Conservation (phyloP, 768 basidiomycete genomes). For the Pleurotus eryngii region DNA sequence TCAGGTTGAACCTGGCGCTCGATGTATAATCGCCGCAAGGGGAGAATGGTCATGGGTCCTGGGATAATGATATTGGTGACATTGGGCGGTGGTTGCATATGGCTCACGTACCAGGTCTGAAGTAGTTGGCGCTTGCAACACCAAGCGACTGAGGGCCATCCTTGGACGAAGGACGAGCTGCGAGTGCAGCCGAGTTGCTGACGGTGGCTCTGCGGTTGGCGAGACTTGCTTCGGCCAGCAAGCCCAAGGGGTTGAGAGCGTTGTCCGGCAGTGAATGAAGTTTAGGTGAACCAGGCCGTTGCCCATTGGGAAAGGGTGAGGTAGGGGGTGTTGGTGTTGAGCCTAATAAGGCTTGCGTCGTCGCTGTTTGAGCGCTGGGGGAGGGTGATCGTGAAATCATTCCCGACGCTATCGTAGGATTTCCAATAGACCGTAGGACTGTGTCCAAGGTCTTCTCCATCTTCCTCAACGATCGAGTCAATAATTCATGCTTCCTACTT, state of each 20-base stretch:
- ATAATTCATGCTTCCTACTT: conserved; percentile 74
- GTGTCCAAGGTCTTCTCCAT: conserved; percentile 94
- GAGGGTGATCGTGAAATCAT: conserved; percentile 84
- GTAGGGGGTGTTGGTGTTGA: conserved; percentile 47
- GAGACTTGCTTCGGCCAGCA: conserved; percentile 87
- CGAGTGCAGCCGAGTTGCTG: conserved; percentile 34
- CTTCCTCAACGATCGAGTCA: conserved; percentile 79
- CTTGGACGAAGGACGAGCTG: conserved; percentile 30
- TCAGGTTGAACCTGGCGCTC: conserved; percentile 91
- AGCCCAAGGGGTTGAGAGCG: conserved; percentile 84
- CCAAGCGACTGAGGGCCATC: conserved; percentile 48
- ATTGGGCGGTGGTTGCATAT: neutral
- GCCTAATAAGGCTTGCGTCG: conserved; percentile 56
- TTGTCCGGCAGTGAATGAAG: conserved; percentile 92
- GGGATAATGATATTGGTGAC: neutral
- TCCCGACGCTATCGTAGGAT: conserved; percentile 72
- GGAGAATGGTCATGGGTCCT: conserved; percentile 89
- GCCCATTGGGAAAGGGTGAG: conserved; percentile 22
- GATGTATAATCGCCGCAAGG: conserved; percentile 78
- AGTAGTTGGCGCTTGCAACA: conserved; percentile 84
- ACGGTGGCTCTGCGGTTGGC: conserved; percentile 67
- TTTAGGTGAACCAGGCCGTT: conserved; percentile 67
- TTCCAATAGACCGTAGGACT: conserved; percentile 84
- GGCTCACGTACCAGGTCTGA: conserved; percentile 71
- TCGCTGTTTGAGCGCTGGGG: conserved; percentile 50